These are phyloP conservation scores for Fusarium sp. DNA, from an alignment of 2,329 filamentous ascomycete species.

Conservation along the genomic window DNA sequence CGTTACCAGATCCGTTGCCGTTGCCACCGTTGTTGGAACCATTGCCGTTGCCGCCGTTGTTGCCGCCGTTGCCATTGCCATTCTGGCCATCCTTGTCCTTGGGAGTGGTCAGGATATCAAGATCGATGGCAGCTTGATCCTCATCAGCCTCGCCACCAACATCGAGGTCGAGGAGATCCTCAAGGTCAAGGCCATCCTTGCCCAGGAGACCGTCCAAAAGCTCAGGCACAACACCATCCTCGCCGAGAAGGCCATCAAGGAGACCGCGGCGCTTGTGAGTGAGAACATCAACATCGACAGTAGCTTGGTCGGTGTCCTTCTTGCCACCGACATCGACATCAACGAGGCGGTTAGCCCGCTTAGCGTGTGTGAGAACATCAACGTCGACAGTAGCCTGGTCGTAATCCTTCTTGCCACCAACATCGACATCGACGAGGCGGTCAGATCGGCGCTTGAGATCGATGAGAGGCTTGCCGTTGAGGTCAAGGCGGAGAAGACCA, in stretches of 20 bases:
- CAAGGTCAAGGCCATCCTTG: background rate
- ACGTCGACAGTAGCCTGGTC: conserved; percentile 22
- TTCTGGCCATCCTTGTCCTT: background rate
- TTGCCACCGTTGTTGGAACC: background rate
- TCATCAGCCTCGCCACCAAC: conserved; percentile 29
- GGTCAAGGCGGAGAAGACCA: conserved; percentile 18
- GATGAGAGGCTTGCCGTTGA: conserved; percentile 12
- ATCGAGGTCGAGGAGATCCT: conserved; percentile 14
- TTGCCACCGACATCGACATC: conserved; percentile 12
- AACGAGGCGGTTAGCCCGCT: conserved; percentile 2
- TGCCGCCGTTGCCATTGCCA: conserved; percentile 50
- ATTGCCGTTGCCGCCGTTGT: background rate
- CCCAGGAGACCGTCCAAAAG: background rate
- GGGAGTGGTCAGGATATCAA: conserved; percentile 13
- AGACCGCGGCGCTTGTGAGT: conserved; percentile 8
- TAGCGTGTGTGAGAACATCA: conserved; percentile 5
- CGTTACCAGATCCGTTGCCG: conserved; percentile 40
- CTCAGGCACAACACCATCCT: background rate
- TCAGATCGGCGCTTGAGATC: conserved; percentile 2
- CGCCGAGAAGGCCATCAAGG: background rate
- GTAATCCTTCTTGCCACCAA: conserved; percentile 18
- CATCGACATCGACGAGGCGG: conserved; percentile 6
- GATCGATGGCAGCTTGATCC: conserved; percentile 17
- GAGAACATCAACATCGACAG: conserved; percentile 25
- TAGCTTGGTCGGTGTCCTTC: conserved; percentile 16